Evolutionary conservation across 805 yeast species (phyloP).

Genomic region (Candida broadrunensis): DNA sequence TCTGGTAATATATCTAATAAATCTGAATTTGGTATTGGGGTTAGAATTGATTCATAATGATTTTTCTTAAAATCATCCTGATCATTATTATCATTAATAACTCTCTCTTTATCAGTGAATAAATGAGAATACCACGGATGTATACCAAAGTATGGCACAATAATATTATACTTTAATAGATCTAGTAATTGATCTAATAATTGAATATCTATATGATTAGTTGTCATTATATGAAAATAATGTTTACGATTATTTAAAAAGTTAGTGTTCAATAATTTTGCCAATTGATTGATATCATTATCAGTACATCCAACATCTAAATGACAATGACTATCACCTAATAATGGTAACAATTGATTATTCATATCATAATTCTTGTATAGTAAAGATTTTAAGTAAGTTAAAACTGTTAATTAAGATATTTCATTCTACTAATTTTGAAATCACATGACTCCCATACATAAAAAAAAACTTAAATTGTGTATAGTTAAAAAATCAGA

Average conservation of each 20-base stretch:
- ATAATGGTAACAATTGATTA: not conserved
- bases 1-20: constrained; percentile 54
- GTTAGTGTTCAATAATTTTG: constrained; percentile 7
- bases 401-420: too few species aligned
- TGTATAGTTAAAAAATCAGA: too few species aligned
- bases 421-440: too few species aligned
- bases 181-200: constrained; percentile 16
- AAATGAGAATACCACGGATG: constrained; percentile 93
- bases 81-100: too few species aligned
- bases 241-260: not conserved
- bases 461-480: too few species aligned
- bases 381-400: too few species aligned
- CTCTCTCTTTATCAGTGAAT: constrained; percentile 34
- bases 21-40: constrained; percentile 32
- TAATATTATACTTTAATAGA: constrained; percentile 9
- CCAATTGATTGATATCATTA: constrained; percentile 7
- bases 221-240: constrained; percentile 36
- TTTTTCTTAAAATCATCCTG: constrained; percentile 25
- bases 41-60: constrained; percentile 60
- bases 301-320: constrained; percentile 15
- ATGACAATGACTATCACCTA: constrained; percentile 37
- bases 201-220: constrained; percentile 32
- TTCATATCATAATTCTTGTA: too few species aligned
- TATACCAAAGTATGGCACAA: constrained; percentile 61
- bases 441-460: too few species aligned